These are phyloP conservation scores for Neofusicoccum kwambonambiense DNA, from an alignment of 2,329 filamentous ascomycete species.

Conservation along the genomic window DNA sequence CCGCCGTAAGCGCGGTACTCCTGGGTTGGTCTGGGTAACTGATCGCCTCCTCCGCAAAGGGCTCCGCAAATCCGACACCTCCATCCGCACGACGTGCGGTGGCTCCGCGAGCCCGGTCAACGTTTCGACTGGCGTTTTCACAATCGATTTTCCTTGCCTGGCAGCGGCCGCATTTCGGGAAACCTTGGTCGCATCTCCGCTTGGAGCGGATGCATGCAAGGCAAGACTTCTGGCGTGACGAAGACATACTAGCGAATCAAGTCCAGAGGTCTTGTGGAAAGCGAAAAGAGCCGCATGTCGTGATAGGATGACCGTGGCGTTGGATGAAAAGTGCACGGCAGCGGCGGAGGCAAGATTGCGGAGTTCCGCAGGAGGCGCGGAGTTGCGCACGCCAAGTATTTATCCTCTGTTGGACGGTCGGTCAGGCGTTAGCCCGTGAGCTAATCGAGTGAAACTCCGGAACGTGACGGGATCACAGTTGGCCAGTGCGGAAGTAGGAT, in stretches of 20 bases:
- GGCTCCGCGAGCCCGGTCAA: not conserved
- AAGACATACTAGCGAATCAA: not conserved
- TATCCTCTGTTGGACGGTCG: no score
- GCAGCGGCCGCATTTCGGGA: slow-evolving; percentile 23
- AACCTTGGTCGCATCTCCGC: slow-evolving; percentile 22
- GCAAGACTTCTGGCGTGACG: slow-evolving; percentile 22
- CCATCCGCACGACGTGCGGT: not conserved
- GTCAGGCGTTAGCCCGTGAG: no score
- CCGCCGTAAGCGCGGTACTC: not conserved
- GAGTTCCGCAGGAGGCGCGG: not conserved
- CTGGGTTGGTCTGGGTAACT: not conserved
- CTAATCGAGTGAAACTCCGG: no score
- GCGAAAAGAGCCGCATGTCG: no score
- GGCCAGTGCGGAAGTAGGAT: no score
- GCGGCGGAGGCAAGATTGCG: not conserved
- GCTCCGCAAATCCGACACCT: not conserved
- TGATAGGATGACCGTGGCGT: not conserved
- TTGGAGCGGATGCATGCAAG: slow-evolving; percentile 22
- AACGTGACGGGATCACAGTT: no score
- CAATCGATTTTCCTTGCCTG: slow-evolving; percentile 20
- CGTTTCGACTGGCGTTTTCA: slow-evolving; percentile 15
- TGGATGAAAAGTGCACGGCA: not conserved
- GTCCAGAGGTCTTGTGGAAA: no score
- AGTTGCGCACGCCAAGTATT: not conserved
- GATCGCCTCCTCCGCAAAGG: not conserved